Evolutionary conservation across 1,139 yeast genomes (phyloP).

Genomic region (Taphrina flavorubra): DNA sequence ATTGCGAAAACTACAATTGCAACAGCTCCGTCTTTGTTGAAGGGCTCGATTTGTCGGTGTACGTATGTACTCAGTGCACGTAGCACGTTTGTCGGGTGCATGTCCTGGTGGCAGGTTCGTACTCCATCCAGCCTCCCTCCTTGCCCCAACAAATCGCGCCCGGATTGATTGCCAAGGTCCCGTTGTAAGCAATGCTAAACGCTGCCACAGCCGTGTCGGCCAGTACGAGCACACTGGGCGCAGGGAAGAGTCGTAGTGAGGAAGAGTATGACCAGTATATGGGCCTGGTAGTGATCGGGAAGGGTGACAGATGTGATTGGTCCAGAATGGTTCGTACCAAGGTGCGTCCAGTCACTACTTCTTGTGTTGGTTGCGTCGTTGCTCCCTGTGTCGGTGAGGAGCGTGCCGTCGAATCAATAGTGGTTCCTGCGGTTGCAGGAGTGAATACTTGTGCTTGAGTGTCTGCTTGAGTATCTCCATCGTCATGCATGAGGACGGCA

Average conservation of each 20-base stretch:
- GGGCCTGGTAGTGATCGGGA: slow-evolving; percentile 65
- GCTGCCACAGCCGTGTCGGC: slow-evolving; percentile 43
- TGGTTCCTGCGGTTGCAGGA: slow-evolving; percentile 49
- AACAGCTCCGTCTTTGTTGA: too few species aligned
- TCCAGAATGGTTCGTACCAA: slow-evolving; percentile 59
- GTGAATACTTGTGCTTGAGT: slow-evolving; percentile 31
- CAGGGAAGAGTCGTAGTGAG: slow-evolving; percentile 60
- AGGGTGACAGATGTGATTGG: slow-evolving; percentile 88
- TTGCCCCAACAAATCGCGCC: slow-evolving; percentile 38
- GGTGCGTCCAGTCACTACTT: slow-evolving; percentile 27
- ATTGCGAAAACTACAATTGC: too few species aligned
- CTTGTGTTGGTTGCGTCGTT: slow-evolving; percentile 15
- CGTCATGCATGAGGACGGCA: slow-evolving; percentile 29
- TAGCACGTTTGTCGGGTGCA: slow-evolving; percentile 23
- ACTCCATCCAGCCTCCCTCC: slow-evolving; percentile 42
- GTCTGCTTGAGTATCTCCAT: slow-evolving; percentile 38
- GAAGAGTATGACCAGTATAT: slow-evolving; percentile 74
- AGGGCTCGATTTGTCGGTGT: too few species aligned
- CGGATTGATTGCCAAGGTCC: slow-evolving; percentile 43
- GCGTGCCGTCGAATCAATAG: not conserved
- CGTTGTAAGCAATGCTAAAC: slow-evolving; percentile 42
- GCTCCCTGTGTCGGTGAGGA: not conserved
- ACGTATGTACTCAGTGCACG: slow-evolving; percentile 9
- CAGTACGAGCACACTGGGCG: slow-evolving; percentile 41
- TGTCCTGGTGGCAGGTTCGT: slow-evolving; percentile 33